Evolutionary conservation across 768 basidiomycete species (phyloP).

Genomic region (Epithele typhae): DNA sequence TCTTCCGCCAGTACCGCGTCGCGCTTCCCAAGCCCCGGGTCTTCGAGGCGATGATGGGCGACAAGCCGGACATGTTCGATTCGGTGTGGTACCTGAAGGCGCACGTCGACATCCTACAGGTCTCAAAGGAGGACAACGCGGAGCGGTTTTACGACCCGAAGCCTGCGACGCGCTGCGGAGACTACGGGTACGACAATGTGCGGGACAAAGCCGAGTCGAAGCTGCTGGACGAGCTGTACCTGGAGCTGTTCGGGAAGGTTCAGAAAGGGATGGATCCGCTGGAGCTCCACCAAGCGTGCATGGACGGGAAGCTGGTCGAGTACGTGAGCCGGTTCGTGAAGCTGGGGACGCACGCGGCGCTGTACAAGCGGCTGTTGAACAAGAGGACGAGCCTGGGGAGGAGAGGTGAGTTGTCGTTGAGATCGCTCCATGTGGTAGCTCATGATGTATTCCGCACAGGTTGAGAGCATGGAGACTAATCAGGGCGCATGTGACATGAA

Average conservation of each 20-base stretch:
- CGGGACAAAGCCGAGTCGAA: constrained; percentile 20
- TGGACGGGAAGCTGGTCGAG: constrained; percentile 28
- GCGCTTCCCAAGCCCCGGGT: too few relatives aligned
- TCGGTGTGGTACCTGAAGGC: constrained; percentile 38
- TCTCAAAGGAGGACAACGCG: too few relatives aligned
- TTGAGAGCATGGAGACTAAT: too few relatives aligned
- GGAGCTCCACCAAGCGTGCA: constrained; percentile 32
- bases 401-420: too few relatives aligned
- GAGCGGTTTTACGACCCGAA: too few relatives aligned
- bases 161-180: constrained; percentile 17
- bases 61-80: constrained; percentile 11
- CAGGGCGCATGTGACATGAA: too few relatives aligned
- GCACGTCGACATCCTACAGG: constrained; percentile 13
- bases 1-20: neutral
- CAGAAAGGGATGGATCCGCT: constrained; percentile 23
- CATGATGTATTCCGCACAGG: too few relatives aligned
- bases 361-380: constrained; percentile 26
- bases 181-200: constrained; percentile 37
- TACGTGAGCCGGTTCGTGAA: constrained; percentile 22
- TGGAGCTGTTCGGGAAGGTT: constrained; percentile 24
- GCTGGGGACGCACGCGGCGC: constrained; percentile 16
- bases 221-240: constrained; percentile 31
- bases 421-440: too few relatives aligned
- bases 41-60: constrained; percentile 25
- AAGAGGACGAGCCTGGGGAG: too few relatives aligned